phyloP scores from a whole-genome alignment of 306 rosid species.

The Acacia melanoxylon region DNA sequence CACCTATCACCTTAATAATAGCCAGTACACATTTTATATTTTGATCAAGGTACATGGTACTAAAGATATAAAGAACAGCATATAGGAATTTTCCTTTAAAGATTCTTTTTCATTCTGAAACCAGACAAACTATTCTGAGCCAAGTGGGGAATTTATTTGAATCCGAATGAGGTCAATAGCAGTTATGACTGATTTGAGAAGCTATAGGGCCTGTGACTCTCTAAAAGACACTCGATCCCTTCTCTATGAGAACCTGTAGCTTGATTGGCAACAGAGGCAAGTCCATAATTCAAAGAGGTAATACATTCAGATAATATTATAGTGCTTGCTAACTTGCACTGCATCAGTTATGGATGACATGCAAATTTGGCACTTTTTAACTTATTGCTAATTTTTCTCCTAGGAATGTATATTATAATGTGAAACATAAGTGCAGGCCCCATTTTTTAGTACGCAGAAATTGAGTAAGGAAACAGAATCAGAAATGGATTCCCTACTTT shows the following conservation, averaged over 20 bases:
- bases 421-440: too few relatives aligned
- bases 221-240: background rate
- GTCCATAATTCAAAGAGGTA: background rate
- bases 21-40: background rate
- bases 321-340: too few relatives aligned
- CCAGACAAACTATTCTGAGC: slow-evolving; percentile 13
- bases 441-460: too few relatives aligned
- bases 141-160: slow-evolving; percentile 27
- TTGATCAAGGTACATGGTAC: background rate
- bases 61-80: background rate
- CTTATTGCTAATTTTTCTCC: too few relatives aligned
- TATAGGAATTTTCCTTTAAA: background rate
- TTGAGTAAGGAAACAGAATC: too few relatives aligned
- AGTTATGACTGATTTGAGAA: background rate
- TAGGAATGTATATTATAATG: too few relatives aligned
- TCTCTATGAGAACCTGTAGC: background rate
- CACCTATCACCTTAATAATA: background rate
- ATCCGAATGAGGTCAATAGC: background rate
- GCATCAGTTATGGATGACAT: too few relatives aligned
- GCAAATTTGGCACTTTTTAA: too few relatives aligned
- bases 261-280: background rate
- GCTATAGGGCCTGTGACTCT: background rate
- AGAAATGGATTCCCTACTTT: too few relatives aligned
- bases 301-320: background rate
- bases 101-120: slow-evolving; percentile 15